Evolutionary conservation across 192 early-diverging fungal genomes (phyloP), one percentile per base, ranked within the genome.

Genomic region (Gaertneriomyces sp.): DNA sequence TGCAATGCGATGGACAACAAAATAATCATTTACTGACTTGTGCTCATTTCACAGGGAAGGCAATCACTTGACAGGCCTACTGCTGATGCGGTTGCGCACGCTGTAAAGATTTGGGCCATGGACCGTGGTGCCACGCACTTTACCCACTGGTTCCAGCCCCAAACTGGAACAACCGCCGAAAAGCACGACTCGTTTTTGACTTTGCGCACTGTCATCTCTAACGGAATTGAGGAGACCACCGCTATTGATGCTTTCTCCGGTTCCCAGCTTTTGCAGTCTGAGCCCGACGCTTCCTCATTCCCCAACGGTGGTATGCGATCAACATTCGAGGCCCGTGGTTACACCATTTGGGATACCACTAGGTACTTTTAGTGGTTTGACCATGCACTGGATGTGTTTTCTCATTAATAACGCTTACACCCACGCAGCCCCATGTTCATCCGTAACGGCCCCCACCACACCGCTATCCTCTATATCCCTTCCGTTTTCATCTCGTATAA

Each of bases 131-230:
- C 95, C 55, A 96, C 95, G 46, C 97, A 99, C 85, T 99, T 95
- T 74, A 98, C 95, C 45, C 97, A 99, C 82, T 98, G 95, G 95
- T 99, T 99, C 90, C 97, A 99, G 85, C 97, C 97, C 70, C 93
- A 96, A 84, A 99, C 95, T 11, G 97, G 90, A 58, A 87, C 92
- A 53, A 99, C 97, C 53, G 97, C 97, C 63, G 95, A 97, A 84
- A 99, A 99, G 86, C 97, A 99, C 79, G 97, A 99, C 84, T 87
- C 92, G 53, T 99, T 99, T 86, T 80, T 99, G 73, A 88, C 89
- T 20, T 78, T 99, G 42, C 91, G 92, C 74, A 87, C 87, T 46
- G 87, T 78, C 66, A 90, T 91, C 58, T 85, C 85, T 64, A 81
- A 85, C 59, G 90, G 90, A 46, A 88, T 92, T 65, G 92, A 94